These are phyloP conservation scores for Acanthamoeba quina DNA, from an alignment of 208 protist genomes.

Conservation along the genomic window DNA sequence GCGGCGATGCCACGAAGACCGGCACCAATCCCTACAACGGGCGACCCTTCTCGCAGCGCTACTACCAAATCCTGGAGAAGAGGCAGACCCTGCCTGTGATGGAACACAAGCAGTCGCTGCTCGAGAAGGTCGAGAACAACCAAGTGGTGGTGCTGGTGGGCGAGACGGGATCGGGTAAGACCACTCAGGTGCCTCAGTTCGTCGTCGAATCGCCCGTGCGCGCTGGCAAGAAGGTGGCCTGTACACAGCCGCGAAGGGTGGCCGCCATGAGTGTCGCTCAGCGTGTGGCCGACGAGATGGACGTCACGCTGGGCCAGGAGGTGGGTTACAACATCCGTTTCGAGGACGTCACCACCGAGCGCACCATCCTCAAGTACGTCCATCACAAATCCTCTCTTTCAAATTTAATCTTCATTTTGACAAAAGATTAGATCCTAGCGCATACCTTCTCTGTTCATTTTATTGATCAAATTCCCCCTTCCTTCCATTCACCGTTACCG, in stretches of 20 bases:
- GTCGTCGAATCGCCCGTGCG: slow-evolving; percentile 86
- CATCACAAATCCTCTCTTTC: neutral
- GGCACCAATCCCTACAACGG: slow-evolving; percentile 87
- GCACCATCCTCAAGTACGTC: slow-evolving; percentile 91
- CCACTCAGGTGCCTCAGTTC: slow-evolving; percentile 96
- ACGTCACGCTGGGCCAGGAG: slow-evolving; percentile 89
- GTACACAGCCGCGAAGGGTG: slow-evolving; percentile 99
- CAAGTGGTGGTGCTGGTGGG: slow-evolving; percentile 92
- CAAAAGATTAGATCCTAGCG: neutral
- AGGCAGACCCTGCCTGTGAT: slow-evolving; percentile 92
- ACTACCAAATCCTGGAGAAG: slow-evolving; percentile 93
- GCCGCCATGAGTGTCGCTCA: slow-evolving; percentile 98
- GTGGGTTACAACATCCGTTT: slow-evolving; percentile 96
- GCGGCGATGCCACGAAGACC: slow-evolving; percentile 10
- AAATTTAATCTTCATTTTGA: no score
- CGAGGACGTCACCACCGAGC: slow-evolving; percentile 90
- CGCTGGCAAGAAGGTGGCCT: slow-evolving; percentile 87
- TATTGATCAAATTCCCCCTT: slow-evolving; percentile 10
- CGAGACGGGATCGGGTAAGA: slow-evolving; percentile 97
- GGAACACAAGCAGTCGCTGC: slow-evolving; percentile 90
- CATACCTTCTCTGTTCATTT: neutral
- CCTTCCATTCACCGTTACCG: neutral
- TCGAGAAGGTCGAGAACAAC: slow-evolving; percentile 86
- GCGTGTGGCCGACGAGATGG: slow-evolving; percentile 96
- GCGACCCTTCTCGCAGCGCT: slow-evolving; percentile 87